These are phyloP conservation scores for Coemansia sp. DNA, from an alignment of 192 early-diverging fungal species.

Conservation along the genomic window DNA sequence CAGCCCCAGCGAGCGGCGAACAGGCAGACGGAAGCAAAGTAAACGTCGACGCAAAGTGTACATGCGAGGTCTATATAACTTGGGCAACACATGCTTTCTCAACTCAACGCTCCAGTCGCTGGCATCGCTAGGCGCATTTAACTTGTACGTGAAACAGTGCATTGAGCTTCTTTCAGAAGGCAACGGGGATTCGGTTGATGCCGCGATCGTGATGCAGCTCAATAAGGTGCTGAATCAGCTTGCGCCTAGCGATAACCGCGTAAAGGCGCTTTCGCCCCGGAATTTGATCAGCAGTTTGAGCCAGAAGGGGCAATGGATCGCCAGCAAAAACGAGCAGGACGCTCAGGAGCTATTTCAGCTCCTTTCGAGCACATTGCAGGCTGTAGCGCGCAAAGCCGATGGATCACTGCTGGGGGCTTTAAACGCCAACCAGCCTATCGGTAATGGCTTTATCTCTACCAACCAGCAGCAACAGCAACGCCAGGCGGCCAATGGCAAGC, in stretches of 20 bases:
- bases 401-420: conserved; percentile 39
- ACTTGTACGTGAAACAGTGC: conserved; percentile 44
- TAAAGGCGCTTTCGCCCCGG: conserved; percentile 42
- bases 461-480: background rate
- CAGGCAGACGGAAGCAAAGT: conserved; percentile 9
- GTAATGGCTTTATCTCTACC: conserved; percentile 29
- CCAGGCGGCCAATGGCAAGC: background rate
- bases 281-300: conserved; percentile 52
- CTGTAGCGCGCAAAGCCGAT: conserved; percentile 24
- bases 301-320: conserved; percentile 54
- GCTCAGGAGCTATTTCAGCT: conserved; percentile 65
- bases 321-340: conserved; percentile 59
- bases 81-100: conserved; percentile 89
- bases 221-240: conserved; percentile 37
- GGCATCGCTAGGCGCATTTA: conserved; percentile 29
- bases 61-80: conserved; percentile 70
- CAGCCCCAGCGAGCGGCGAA: conserved; percentile 1
- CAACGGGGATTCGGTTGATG: conserved; percentile 24
- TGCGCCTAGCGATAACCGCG: conserved; percentile 19
- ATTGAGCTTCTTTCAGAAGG: background rate
- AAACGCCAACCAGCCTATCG: conserved; percentile 19
- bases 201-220: conserved; percentile 24
- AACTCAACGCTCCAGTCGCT: conserved; percentile 70
- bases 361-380: conserved; percentile 45
- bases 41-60: conserved; percentile 37